Conservation (phyloP, 2,329 filamentous ascomycete genomes). For the Fusarium sambucinum region DNA sequence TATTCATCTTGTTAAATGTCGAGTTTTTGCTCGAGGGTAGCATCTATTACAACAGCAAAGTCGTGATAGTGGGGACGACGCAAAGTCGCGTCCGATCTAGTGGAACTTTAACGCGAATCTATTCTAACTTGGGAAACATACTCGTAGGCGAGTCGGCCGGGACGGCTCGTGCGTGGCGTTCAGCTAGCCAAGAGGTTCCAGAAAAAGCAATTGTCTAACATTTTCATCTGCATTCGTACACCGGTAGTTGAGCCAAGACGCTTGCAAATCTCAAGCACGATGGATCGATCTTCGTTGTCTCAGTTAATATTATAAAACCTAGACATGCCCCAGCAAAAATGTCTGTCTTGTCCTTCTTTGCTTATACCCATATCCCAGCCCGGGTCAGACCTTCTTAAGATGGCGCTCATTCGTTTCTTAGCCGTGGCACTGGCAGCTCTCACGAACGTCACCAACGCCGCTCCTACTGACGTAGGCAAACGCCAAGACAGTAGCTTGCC, state of each 20-base stretch:
- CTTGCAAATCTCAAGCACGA: background rate
- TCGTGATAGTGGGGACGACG: background rate
- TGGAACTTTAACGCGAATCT: background rate
- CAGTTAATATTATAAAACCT: background rate
- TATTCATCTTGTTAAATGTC: background rate
- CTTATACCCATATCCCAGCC: accelerated
- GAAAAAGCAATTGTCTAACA: background rate
- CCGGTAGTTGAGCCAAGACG: background rate
- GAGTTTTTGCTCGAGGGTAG: background rate
- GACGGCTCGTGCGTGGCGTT: background rate
- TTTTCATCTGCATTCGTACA: background rate
- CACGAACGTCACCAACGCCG: background rate
- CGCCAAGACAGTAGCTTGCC: background rate
- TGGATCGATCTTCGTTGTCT: background rate
- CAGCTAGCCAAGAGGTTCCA: background rate
- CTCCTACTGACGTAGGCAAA: background rate
- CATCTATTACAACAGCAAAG: background rate
- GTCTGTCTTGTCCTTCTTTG: accelerated
- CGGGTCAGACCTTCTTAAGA: background rate
- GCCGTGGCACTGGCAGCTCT: background rate
- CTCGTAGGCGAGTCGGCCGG: background rate
- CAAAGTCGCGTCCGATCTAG: background rate
- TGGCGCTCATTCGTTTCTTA: background rate
- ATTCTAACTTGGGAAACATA: background rate
- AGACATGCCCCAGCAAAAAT: background rate